Conservation (phyloP, 1,139 yeast genomes). For the Scheffersomyces stambukii region DNA sequence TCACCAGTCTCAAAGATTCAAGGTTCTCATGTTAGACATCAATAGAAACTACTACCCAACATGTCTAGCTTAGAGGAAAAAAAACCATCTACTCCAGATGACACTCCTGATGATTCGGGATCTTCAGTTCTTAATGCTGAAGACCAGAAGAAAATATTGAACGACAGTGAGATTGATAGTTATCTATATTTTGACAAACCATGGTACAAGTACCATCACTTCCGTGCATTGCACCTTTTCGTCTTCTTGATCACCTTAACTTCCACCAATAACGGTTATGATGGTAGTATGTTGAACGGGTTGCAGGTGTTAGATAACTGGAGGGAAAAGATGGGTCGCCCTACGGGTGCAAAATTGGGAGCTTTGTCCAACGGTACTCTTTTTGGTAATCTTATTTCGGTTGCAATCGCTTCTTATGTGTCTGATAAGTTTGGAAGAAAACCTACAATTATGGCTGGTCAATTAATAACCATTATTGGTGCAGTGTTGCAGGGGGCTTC, state of each 20-base stretch:
- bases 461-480: constrained; percentile 27
- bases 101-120: too few species aligned
- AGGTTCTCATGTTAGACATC: too few species aligned
- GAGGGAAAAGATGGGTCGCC: constrained; percentile 33
- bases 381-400: constrained; percentile 20
- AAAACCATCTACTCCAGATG: too few species aligned
- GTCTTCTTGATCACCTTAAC: constrained; percentile 39
- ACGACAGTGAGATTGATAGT: constrained; percentile 1
- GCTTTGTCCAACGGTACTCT: constrained; percentile 34
- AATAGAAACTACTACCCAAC: too few species aligned
- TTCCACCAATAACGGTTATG: constrained; percentile 49
- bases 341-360: constrained; percentile 41
- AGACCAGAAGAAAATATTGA: not conserved
- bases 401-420: constrained; percentile 18
- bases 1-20: too few species aligned
- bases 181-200: constrained; percentile 9
- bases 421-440: constrained; percentile 33
- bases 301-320: constrained; percentile 40
- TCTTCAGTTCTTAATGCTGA: too few species aligned
- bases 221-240: constrained; percentile 30
- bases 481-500: constrained; percentile 42
- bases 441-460: constrained; percentile 23
- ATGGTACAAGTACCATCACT: constrained; percentile 26
- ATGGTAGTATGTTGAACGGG: constrained; percentile 50
- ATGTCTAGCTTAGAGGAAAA: too few species aligned